Percentiles rank a stretch among this genome's conserved stretches.
Evolutionary conservation across 257 asterid species (phyloP).

Genomic region (Orobanche coerulescens): DNA sequence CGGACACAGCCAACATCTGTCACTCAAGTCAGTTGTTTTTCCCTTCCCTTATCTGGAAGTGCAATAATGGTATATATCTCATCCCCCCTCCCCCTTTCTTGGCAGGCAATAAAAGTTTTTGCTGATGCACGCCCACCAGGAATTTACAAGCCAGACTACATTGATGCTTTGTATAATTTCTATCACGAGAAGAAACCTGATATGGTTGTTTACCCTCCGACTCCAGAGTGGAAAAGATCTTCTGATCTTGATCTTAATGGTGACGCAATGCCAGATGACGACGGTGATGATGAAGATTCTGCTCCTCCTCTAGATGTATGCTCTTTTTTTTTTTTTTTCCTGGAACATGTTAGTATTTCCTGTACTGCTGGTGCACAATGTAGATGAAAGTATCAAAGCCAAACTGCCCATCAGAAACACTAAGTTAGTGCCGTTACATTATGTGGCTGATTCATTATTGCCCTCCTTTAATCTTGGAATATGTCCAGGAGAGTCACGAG

Average conservation of each 20-base stretch:
- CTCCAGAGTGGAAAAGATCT: constrained; percentile 93
- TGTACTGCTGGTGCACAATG: constrained; percentile 6
- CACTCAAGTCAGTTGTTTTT: constrained; percentile 50
- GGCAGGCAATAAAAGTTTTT: constrained; percentile 74
- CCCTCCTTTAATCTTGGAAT: background rate
- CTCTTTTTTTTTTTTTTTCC: background rate
- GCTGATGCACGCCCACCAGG: constrained; percentile 97
- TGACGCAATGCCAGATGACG: constrained; percentile 83
- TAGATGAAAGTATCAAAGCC: background rate
- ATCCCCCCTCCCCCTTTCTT: constrained; percentile 5
- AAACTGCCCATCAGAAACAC: background rate
- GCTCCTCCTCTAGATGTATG: constrained; percentile 49
- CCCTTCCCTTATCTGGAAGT: background rate
- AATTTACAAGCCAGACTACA: constrained; percentile 82
- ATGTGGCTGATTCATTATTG: background rate
- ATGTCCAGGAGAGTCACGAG: constrained; percentile 64
- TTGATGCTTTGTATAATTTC: constrained; percentile 71
- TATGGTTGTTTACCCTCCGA: constrained; percentile 60
- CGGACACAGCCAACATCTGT: constrained; percentile 66
- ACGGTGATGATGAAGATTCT: constrained; percentile 68
- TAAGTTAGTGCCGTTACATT: background rate
- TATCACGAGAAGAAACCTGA: constrained; percentile 94
- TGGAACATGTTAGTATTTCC: background rate
- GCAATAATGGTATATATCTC: constrained; percentile 2
- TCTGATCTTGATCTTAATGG: constrained; percentile 92